Percentiles rank a stretch among this genome's conserved stretches.
Conservation (phyloP, 352 stramenopile species). For the Globisporangium nodosum region DNA sequence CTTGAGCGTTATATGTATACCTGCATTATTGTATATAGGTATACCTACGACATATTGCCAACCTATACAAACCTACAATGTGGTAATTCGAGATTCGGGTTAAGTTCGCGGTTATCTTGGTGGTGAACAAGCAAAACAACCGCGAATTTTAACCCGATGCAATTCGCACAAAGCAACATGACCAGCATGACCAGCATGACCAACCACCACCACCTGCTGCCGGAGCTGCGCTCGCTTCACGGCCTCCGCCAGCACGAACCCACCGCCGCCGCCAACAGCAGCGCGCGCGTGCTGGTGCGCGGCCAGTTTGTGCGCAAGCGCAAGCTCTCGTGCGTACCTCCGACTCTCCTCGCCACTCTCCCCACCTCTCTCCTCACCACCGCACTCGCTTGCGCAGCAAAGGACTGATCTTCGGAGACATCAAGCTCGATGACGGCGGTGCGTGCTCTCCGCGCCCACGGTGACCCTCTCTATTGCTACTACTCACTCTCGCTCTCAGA, state of each 20-base stretch:
- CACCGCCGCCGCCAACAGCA: not conserved
- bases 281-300: slow-evolving; percentile 27
- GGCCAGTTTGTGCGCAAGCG: slow-evolving; percentile 74
- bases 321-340: slow-evolving; percentile 66
- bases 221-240: not conserved
- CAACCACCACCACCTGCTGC: not conserved
- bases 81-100: too few relatives aligned
- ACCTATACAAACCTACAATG: too few relatives aligned
- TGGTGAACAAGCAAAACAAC: too few relatives aligned
- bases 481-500: slow-evolving; percentile 19
- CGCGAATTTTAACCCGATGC: too few relatives aligned
- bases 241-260: not conserved
- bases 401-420: slow-evolving; percentile 76
- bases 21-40: too few relatives aligned
- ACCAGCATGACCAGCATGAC: not conserved
- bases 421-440: slow-evolving; percentile 64
- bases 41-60: too few relatives aligned
- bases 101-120: too few relatives aligned
- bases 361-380: not conserved
- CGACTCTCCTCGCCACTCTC: not conserved
- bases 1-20: too few relatives aligned
- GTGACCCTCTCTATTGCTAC: not conserved
- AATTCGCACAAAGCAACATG: not conserved
- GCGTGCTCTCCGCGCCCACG: not conserved
- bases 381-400: slow-evolving; percentile 35